phyloP scores from a whole-genome alignment of 2,329 filamentous ascomycete genomes.

The Paecilomyces formosus region DNA sequence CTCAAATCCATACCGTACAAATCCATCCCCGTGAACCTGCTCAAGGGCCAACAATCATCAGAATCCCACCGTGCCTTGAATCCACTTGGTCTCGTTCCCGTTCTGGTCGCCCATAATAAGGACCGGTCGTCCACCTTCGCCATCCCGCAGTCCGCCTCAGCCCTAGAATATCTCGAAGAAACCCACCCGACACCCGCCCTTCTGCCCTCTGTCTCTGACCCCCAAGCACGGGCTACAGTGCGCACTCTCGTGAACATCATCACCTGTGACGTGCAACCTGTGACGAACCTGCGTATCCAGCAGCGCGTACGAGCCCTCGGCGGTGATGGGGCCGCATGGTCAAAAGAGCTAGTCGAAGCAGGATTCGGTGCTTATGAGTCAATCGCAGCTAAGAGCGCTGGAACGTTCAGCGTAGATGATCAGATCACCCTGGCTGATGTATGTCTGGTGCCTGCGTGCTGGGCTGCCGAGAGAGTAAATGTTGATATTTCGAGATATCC shows the following conservation, averaged over 20 bases:
- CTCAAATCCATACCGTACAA: slow-evolving; percentile 48
- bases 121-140: slow-evolving; percentile 19
- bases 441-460: slow-evolving; percentile 51
- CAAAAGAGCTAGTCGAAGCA: slow-evolving; percentile 42
- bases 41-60: slow-evolving; percentile 46
- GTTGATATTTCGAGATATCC: slow-evolving; percentile 47
- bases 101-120: slow-evolving; percentile 36
- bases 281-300: slow-evolving; percentile 51
- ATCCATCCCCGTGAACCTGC: slow-evolving; percentile 45
- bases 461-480: slow-evolving; percentile 49
- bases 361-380: slow-evolving; percentile 53
- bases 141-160: slow-evolving; percentile 53
- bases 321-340: slow-evolving; percentile 43
- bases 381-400: slow-evolving; percentile 29
- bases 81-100: slow-evolving; percentile 49
- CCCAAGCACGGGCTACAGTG: slow-evolving; percentile 41
- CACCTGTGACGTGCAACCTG: slow-evolving; percentile 51
- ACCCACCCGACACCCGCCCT: slow-evolving; percentile 36
- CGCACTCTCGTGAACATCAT: slow-evolving; percentile 50
- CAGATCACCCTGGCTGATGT: slow-evolving; percentile 51
- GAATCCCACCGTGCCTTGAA: slow-evolving; percentile 43
- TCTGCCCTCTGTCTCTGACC: slow-evolving; percentile 38
- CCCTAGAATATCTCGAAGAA: slow-evolving; percentile 57
- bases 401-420: slow-evolving; percentile 51
- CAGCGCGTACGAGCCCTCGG: slow-evolving; percentile 41